Evolutionary conservation across 805 yeast genomes (phyloP).

Genomic region (Suhomyces faveliae): DNA sequence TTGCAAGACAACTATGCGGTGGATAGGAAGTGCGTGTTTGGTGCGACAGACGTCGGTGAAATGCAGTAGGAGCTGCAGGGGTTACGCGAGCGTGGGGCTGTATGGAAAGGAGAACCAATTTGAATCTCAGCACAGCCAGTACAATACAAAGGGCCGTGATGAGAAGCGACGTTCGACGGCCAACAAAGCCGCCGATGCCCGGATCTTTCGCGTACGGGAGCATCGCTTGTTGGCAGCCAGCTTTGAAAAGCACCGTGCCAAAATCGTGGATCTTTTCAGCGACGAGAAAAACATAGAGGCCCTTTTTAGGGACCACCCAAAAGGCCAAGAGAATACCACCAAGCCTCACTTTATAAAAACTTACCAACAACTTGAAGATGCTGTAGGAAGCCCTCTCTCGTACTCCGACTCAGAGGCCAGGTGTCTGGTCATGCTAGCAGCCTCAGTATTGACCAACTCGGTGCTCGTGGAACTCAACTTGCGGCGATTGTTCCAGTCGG

Average conservation of each 20-base stretch:
- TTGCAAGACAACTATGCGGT: neutral
- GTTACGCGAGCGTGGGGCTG: neutral
- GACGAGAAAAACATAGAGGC: slow-evolving; percentile 10
- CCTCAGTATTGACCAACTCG: slow-evolving; percentile 23
- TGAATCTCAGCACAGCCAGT: no score
- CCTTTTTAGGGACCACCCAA: slow-evolving; percentile 6
- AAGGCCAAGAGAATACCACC: neutral
- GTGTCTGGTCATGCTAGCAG: slow-evolving; percentile 22
- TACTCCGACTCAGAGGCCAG: slow-evolving; percentile 20
- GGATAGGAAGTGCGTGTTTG: neutral
- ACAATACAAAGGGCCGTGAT: neutral
- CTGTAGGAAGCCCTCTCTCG: neutral
- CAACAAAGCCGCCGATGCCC: slow-evolving; percentile 6
- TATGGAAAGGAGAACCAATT: neutral
- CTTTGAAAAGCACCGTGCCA: slow-evolving; percentile 13
- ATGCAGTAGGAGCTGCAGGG: no score
- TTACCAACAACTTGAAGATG: neutral
- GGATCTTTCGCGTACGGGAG: slow-evolving; percentile 1
- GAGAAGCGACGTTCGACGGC: slow-evolving; percentile 7
- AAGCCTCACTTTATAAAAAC: no score
- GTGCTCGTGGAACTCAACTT: slow-evolving; percentile 31
- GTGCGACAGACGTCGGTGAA: neutral
- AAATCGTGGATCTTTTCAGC: slow-evolving; percentile 11
- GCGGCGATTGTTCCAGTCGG: slow-evolving; percentile 14
- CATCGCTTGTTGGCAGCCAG: slow-evolving; percentile 11